phyloP scores from a whole-genome alignment of 306 rosid genomes.

The Benincasa hispida region DNA sequence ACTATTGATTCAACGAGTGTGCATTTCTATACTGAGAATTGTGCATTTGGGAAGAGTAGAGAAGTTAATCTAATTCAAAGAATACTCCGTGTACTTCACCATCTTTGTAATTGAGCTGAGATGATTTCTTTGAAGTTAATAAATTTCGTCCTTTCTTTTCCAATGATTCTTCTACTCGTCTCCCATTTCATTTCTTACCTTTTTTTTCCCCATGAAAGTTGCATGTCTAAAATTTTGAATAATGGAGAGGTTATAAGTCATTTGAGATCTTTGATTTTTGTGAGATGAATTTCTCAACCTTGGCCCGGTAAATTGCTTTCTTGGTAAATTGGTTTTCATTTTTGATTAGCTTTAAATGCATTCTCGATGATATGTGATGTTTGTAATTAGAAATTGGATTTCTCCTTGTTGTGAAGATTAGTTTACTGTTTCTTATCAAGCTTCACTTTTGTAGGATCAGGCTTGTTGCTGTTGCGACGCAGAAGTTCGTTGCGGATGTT shows the following conservation, averaged over 20 bases:
- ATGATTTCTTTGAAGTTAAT: neutral
- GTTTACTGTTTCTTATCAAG: neutral
- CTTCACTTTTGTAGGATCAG: slow-evolving; percentile 40
- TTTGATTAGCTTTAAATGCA: neutral
- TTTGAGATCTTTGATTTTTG: neutral
- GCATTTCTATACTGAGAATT: slow-evolving; percentile 57
- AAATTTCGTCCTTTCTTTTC: neutral
- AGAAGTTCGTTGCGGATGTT: slow-evolving; percentile 66
- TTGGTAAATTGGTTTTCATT: neutral
- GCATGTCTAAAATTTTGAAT: neutral
- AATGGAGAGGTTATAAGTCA: neutral
- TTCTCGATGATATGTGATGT: neutral
- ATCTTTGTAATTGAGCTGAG: neutral
- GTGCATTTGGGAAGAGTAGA: neutral
- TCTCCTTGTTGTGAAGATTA: neutral
- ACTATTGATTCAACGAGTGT: neutral
- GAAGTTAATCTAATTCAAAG: neutral
- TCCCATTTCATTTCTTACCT: neutral
- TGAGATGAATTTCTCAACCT: neutral
- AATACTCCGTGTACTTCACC: neutral
- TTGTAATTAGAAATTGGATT: neutral
- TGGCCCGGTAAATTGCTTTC: neutral
- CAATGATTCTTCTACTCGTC: neutral
- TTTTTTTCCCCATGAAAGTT: neutral
- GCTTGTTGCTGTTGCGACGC: slow-evolving; percentile 65